Conservation (phyloP, 192 early-diverging fungal genomes). For the Backusella liffmaniae region DNA sequence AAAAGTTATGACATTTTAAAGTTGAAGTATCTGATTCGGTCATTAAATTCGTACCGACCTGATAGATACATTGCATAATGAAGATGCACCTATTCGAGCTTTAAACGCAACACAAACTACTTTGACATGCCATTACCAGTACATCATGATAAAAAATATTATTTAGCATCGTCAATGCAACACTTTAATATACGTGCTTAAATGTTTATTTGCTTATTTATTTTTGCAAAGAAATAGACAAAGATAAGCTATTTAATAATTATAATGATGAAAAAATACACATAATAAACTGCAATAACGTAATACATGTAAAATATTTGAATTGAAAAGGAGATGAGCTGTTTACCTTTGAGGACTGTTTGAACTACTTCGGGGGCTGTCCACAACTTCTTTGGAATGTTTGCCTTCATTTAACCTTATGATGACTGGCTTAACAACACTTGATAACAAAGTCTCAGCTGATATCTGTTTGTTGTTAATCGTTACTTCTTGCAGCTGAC, state of each 20-base stretch:
- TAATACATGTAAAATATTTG: conserved; percentile 13
- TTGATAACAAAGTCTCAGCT: background rate
- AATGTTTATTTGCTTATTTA: conserved; percentile 15
- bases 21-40: no score
- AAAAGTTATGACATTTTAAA: no score
- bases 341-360: conserved; percentile 8
- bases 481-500: background rate
- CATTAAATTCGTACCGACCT: no score
- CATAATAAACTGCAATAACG: background rate
- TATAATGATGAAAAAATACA: background rate
- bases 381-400: background rate
- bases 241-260: no score
- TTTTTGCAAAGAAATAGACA: conserved; percentile 13
- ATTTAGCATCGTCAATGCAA: background rate
- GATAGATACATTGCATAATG: no score
- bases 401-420: background rate
- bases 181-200: conserved; percentile 10
- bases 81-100: no score
- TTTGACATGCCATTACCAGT: no score
- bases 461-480: background rate
- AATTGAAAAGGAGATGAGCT: conserved; percentile 9
- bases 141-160: conserved; percentile 10
- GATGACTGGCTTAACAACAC: background rate
- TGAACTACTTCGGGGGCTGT: conserved; percentile 5
- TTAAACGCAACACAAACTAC: no score